These are phyloP conservation scores for Talaromyces sp. DNA, from an alignment of 2,329 filamentous ascomycete genomes.

Conservation along the genomic window DNA sequence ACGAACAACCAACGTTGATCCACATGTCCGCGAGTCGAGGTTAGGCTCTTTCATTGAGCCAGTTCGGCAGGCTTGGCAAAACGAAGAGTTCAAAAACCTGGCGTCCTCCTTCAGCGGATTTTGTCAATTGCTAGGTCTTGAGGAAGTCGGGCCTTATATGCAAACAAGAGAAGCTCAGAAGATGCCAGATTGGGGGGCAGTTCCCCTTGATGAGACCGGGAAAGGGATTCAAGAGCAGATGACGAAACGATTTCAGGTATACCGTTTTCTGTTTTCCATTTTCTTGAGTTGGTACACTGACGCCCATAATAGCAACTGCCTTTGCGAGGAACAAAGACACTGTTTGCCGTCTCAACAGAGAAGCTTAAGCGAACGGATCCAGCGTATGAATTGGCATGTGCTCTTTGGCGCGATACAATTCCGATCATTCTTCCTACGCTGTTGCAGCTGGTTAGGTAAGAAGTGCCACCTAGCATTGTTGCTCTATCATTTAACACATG, in stretches of 20 bases:
- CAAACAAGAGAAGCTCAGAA: constrained; percentile 66
- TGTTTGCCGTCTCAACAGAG: constrained; percentile 89
- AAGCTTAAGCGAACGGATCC: constrained; percentile 69
- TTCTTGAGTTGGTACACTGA: constrained; percentile 5
- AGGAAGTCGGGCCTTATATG: constrained; percentile 76
- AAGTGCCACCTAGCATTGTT: not conserved
- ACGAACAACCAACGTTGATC: constrained; percentile 70
- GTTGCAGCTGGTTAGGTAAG: constrained; percentile 70
- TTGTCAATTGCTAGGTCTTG: constrained; percentile 71
- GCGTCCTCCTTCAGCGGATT: constrained; percentile 74
- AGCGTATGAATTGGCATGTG: constrained; percentile 68
- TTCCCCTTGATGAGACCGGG: constrained; percentile 72
- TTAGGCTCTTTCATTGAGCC: constrained; percentile 76
- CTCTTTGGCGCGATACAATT: constrained; percentile 80
- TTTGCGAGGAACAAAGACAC: constrained; percentile 79
- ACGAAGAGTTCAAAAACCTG: constrained; percentile 60
- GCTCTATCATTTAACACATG: constrained; percentile 10
- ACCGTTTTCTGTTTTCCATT: constrained; percentile 1
- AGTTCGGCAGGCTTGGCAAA: constrained; percentile 74
- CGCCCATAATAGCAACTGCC: constrained; percentile 57
- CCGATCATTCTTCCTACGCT: constrained; percentile 79
- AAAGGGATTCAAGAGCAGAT: constrained; percentile 72
- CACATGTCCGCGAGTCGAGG: constrained; percentile 63
- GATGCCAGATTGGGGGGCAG: constrained; percentile 75
- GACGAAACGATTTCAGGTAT: constrained; percentile 38